Evolutionary conservation across 345 rosid genomes (phyloP).

Genomic region (Anastatica hierochuntica): DNA sequence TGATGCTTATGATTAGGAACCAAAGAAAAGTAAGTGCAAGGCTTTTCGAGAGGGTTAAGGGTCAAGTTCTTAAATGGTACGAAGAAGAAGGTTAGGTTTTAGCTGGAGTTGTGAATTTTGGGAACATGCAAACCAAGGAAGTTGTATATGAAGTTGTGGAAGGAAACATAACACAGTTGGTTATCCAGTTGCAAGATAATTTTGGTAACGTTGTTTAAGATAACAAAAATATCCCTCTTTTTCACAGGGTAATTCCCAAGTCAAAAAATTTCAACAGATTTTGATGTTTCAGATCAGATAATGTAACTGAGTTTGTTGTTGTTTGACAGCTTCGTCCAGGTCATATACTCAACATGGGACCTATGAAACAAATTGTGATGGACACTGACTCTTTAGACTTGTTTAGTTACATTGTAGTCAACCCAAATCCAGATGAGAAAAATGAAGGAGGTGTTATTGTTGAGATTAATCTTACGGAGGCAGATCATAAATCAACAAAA

Average conservation of each 20-base stretch:
- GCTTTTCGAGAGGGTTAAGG: slow-evolving; percentile 63
- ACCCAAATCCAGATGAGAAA: slow-evolving; percentile 74
- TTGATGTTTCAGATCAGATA: too few relatives aligned
- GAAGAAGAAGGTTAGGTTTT: slow-evolving; percentile 72
- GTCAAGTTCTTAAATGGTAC: slow-evolving; percentile 78
- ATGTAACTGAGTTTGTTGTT: slow-evolving; percentile 7
- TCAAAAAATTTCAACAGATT: too few relatives aligned
- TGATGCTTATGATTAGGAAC: slow-evolving; percentile 53
- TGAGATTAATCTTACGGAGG: slow-evolving; percentile 78
- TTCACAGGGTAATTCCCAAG: slow-evolving; percentile 62
- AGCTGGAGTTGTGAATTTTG: slow-evolving; percentile 66
- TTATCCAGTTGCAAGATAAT: slow-evolving; percentile 70
- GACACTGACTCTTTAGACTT: slow-evolving; percentile 61
- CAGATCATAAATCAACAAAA: slow-evolving; percentile 80
- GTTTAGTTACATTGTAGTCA: slow-evolving; percentile 72
- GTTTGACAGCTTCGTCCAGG: slow-evolving; percentile 62
- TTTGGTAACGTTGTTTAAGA: slow-evolving; percentile 86
- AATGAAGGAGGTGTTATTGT: slow-evolving; percentile 80
- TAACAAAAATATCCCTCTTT: slow-evolving; percentile 51
- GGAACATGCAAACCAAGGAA: slow-evolving; percentile 62
- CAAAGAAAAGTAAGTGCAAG: slow-evolving; percentile 64
- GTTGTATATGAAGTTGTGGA: slow-evolving; percentile 85
- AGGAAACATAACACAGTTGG: slow-evolving; percentile 73
- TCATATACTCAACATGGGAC: slow-evolving; percentile 68
- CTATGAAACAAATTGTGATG: slow-evolving; percentile 68